Base-by-base conservation (phyloP, 192 early-diverging fungal species). In the Coemansia sp. region DNA sequence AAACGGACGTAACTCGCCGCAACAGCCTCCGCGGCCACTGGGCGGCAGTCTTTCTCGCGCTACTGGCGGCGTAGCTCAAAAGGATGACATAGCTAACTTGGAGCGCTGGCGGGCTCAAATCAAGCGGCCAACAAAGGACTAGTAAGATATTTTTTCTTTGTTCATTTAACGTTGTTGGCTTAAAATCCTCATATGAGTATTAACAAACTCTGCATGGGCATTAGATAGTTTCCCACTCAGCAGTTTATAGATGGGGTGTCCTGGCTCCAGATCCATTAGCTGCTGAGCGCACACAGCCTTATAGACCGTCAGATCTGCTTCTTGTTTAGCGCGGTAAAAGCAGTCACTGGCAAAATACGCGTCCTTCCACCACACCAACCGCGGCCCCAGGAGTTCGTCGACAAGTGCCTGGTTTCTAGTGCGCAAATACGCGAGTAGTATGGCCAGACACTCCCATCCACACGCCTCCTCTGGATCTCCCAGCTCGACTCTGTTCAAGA, bases 21-120 rank as follows among this genome's bases (percentile, higher is more conserved):
- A 79, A 31, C 73, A 73, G 71, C 51, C 72, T 11, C n/a, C 74
- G 20, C 78, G 73, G 20, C 36, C 70, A 41, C 52, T 68, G 42
- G 69, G 60, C 15, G 33, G 55, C 49, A 74, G 69, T 46, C 68
- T 61, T 42, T 75, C 73, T n/a, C 76, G 70, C 36, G 67, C 63
- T 18, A 40, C 68, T 12, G 61, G 59, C 22, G 54, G 52, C 22
- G 57, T 46, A 6, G 63, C 60, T 8, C 69, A 66, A 63, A 80
- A 78, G 68, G 84, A 86, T 51, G 72, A 79, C 2, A 74, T 76
- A 43, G 77, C 84, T 2, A 79, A 82, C 60, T 72, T 86, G 15
- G 84, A 81, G 61, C 79, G 77, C 52, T 69, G 71, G 79, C 78
- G 78, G 69, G 68, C 74, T 43, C 84, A 86, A 64, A 62, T 79